Evolutionary conservation across 306 rosid genomes (phyloP), one percentile per base, ranked within the genome.

Genomic region (Parietaria judaica): DNA sequence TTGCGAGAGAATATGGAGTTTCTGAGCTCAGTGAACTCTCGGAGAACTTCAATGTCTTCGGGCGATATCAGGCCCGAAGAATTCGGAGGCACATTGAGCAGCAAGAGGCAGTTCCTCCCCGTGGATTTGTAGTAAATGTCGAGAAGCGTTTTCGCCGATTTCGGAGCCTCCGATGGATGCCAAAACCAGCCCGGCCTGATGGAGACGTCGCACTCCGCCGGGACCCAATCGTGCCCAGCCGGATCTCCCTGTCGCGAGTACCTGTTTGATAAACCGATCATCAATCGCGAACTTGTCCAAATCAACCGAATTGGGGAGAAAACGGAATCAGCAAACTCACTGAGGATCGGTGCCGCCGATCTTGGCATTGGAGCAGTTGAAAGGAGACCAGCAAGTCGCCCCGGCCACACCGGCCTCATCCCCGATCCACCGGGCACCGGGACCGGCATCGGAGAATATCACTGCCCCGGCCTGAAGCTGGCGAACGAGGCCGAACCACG

Each of bases 101-200:
- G 76, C 38, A 91, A 67, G 46, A 63, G 74, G 65, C 96, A 88
- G 79, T 91, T 91, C 74, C 95, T 75, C 34, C 98, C 98, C 10
- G 51, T 80, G 1, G 98, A 81, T 54, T 82, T 84, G 75, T 88
- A 91, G 85, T 85, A 91, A 50, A 91, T 61, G 53, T 91, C 95
- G 46, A 91, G 98, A 51, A 91, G 84, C 44, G 69, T 79, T 66
- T 73, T 77, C 15, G 86, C 95, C 17, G 98, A 88, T 51, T 77
- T 91, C 41, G 98, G 98, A 70, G 14, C 65, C 74, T 91, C 88
- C 3, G 83, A 81, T 38, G 84, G 61, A 77, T 86, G 96, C 98
- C 98, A 91, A 79, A 91, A 91, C 98, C 98, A 91, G 74, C 88
- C 80, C 17, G 90, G 78, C 65, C 98, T 79, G 63, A 91, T 84